Base-by-base conservation (phyloP, 768 basidiomycete genomes). In the Sarcomyxa edulis region DNA sequence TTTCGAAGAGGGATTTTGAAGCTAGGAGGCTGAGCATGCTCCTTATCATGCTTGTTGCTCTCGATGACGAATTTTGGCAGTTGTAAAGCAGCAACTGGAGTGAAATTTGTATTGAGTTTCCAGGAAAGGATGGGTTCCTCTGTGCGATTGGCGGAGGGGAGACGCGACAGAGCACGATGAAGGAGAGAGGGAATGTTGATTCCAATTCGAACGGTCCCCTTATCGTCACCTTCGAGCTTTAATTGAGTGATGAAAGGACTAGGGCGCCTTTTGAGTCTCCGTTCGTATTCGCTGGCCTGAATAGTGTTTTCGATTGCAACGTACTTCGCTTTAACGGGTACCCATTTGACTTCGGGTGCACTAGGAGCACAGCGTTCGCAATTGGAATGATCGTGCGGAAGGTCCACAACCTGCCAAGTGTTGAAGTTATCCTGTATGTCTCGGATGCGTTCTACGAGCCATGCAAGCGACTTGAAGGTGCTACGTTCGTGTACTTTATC, bases 241-340 rank as follows among this genome's bases (percentile, higher is more conserved):
- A 93, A 71, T 53, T 93, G 90, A 0, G 92, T 86, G 37, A 94
- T 74, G 55, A 96, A 91, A 0, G 93, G 82, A 32, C 69, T 77
- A 0, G 94, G 94, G 14, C 94, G 80, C 40, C 74, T 69, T 63
- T 97, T 97, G 40, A 97, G 68, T 15, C 83, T 74, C 37, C 88
- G 79, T 55, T 97, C 94, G 53, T 90, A 96, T 52, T 81, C 74
- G 5, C 91, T 92, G 29, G 94, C 93, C 53, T 95, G 78, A 8
- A 79, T 67, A 12, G 86, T 74, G 51, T 96, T 88, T 51, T 97
- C 94, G 22, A 91, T 65, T 0, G 90, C 80, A 15, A 74, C 57
- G 12, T 81, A 64, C 46, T 74, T 77, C 51, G 78, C 81, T 28
- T 71, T 74, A 5, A 63, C 60, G 46, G 72, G 76, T 8, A 69